Evolutionary conservation across 176 grass and related monocot genomes (phyloP), one percentile per base, ranked within the genome.

Genomic region (Urochloa ruziziensis): DNA sequence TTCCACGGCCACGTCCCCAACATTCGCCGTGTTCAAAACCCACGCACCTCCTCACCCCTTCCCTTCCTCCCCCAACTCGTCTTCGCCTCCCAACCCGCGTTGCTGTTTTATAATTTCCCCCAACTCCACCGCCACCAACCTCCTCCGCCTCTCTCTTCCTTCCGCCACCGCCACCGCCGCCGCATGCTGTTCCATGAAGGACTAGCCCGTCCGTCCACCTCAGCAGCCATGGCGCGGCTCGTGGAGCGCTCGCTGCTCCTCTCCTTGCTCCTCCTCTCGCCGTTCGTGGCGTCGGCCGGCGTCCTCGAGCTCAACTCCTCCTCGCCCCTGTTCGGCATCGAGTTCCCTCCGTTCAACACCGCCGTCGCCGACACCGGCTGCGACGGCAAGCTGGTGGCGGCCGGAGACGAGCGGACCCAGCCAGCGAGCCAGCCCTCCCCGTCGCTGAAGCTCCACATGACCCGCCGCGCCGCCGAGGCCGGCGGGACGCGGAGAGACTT

Each of bases 371-470:
- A 87, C 69, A 17, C 62, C 24, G 74, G 85, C 30, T 96, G 94
- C 85, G 76, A 87, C 72, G 82, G 85, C 68, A 82, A 80, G 74
- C 76, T 90, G 23, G 61, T 74, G 56, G 79, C 46, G 0, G 30
- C 29, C 40, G 46, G 25, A 42, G 43, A 64, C 7, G 24, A 28
- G 81, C 51, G 15, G 39, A 64, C 44, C 37, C 47, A 42, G 54
- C 24, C 25, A 7, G 74, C 79, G 30, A 36, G 35, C 36, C 60
- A 12, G 6, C 14, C 81, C 16, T 18, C 81, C 16, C 79, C 82
- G 42, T 79, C 85, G 12, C 75, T 99, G 7, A 99, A 94, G 83
- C 80, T 99, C 15, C 89, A 91, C 23, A 91, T 96, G 65, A 92
- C 36, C 46, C 91, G 67, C 62, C 85, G 80, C 23, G 56, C 82